A percentile compares a stretch with the other conserved stretches of the same genome.
phyloP scores from a whole-genome alignment of 2,329 filamentous ascomycete genomes.

The Fusarium pseudoanthophilum region DNA sequence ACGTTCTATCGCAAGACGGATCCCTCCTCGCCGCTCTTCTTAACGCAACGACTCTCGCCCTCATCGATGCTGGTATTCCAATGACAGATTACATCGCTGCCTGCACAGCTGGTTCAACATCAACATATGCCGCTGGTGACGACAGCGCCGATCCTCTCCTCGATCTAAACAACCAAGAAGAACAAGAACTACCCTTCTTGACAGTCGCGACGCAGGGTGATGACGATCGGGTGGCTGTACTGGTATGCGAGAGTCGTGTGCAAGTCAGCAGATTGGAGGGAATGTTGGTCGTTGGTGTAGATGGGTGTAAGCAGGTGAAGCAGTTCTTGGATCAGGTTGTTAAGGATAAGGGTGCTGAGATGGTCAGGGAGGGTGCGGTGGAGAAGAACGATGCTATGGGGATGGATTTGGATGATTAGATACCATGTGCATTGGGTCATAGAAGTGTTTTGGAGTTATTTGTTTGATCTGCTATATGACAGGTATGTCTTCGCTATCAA shows the following conservation, averaged over 20 bases:
- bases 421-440: conserved; percentile 22
- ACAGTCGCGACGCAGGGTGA: conserved; percentile 84
- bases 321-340: conserved; percentile 84
- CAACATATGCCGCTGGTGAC: conserved; percentile 71
- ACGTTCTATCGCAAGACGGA: conserved; percentile 90
- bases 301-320: conserved; percentile 89
- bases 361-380: conserved; percentile 67
- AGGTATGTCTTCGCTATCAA: conserved; percentile 33
- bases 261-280: conserved; percentile 84
- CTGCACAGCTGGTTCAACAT: conserved; percentile 86
- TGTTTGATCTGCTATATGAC: conserved; percentile 35
- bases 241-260: conserved; percentile 90
- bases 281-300: conserved; percentile 91
- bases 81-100: conserved; percentile 93
- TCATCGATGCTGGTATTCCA: conserved; percentile 94
- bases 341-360: conserved; percentile 72
- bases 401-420: conserved; percentile 61
- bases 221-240: conserved; percentile 78
- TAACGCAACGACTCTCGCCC: conserved; percentile 89
- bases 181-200: conserved; percentile 87
- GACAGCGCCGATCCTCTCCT: conserved; percentile 80
- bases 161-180: conserved; percentile 82
- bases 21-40: conserved; percentile 88
- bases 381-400: conserved; percentile 60
- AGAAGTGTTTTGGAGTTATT: conserved; percentile 37